Base-by-base conservation (phyloP, 306 rosid species). In the Erythrophleum fordii region DNA sequence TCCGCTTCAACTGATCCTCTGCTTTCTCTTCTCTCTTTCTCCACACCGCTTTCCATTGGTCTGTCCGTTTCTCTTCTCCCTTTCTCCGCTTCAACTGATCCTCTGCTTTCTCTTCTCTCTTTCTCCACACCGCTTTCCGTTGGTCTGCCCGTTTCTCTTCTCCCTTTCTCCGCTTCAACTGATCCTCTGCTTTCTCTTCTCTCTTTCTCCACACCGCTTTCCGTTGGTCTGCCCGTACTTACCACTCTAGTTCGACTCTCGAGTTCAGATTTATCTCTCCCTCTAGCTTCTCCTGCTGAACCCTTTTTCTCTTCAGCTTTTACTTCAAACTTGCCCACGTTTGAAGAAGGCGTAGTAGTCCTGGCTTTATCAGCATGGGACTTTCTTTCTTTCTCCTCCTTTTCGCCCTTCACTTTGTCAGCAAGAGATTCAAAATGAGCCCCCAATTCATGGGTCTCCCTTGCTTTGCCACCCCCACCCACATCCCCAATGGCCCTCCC, bases 371-470 rank as follows among this genome's bases (percentile, higher is more conserved):
- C 89, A n/a, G 77, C 81, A 26, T 26, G 5, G 7, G 67, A 12
- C 13, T 76, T 81, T 46, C 66, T 82, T 71, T 75, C 34, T 13
- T 2, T 75, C 17, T 76, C 71, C 66, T 26, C 18, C 7, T 26
- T 59, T 13, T 59, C 66, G 49, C 26, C 81, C 41, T 53, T 70
- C 45, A 84, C 82, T 79, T 80, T 82, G 18, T 83, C 88, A 49
- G 86, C 46, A 12, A 92, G 83, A 51, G 97, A 88, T 77, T 91
- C 89, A 3, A 86, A 81, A 14, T 82, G 85, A 2, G 75, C 0
- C 6, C 88, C 87, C 18, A 81, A 12, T 49, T 79, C 83, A 34
- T 77, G 89, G 2, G 78, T 85, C 35, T 84, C 91, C 62, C 80
- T 85, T 0, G 81, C 74, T 37, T 67, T 82, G 5, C 76, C 91